phyloP scores from a whole-genome alignment of 2,329 filamentous ascomycete genomes.

The Knufia fluminis region DNA sequence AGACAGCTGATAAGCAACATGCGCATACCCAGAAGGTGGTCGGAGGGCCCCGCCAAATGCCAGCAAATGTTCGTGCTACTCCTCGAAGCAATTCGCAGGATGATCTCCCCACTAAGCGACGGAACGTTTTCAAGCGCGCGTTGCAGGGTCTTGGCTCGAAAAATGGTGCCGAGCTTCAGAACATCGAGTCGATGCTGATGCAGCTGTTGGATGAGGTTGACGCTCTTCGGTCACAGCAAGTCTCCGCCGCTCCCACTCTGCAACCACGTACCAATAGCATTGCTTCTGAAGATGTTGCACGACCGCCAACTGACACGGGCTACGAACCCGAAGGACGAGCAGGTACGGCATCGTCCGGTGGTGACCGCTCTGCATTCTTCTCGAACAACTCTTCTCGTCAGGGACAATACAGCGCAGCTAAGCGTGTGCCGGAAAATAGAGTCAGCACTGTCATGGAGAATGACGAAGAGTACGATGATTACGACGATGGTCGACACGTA shows the following conservation, averaged over 20 bases:
- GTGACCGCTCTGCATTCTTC: slow-evolving; percentile 64
- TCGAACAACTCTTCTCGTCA: slow-evolving; percentile 41
- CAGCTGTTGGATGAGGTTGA: slow-evolving; percentile 90
- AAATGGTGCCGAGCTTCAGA: slow-evolving; percentile 75
- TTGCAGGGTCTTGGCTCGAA: slow-evolving; percentile 82
- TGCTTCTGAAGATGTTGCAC: slow-evolving; percentile 61
- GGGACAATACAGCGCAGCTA: slow-evolving; percentile 38
- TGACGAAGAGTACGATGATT: slow-evolving; percentile 53
- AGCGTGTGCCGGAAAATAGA: slow-evolving; percentile 59
- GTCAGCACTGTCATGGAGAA: slow-evolving; percentile 84
- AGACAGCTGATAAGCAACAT: slow-evolving; percentile 76
- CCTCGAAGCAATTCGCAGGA: slow-evolving; percentile 43
- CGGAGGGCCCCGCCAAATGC: slow-evolving; percentile 76
- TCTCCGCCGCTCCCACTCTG: slow-evolving; percentile 23
- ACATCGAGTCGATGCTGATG: slow-evolving; percentile 86
- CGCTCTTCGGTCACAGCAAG: slow-evolving; percentile 55
- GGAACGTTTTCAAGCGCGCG: slow-evolving; percentile 90
- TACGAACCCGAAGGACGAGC: slow-evolving; percentile 79
- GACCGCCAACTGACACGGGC: slow-evolving; percentile 59
- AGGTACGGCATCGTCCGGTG: slow-evolving; percentile 58
- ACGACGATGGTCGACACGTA: slow-evolving; percentile 8
- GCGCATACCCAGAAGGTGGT: slow-evolving; percentile 77
- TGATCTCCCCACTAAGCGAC: slow-evolving; percentile 64
- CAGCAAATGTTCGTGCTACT: slow-evolving; percentile 45
- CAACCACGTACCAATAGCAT: slow-evolving; percentile 39